Evolutionary conservation across 148 eudicot species (phyloP), one percentile per base, ranked within the genome.

Genomic region (Dysphania ambrosioides): DNA sequence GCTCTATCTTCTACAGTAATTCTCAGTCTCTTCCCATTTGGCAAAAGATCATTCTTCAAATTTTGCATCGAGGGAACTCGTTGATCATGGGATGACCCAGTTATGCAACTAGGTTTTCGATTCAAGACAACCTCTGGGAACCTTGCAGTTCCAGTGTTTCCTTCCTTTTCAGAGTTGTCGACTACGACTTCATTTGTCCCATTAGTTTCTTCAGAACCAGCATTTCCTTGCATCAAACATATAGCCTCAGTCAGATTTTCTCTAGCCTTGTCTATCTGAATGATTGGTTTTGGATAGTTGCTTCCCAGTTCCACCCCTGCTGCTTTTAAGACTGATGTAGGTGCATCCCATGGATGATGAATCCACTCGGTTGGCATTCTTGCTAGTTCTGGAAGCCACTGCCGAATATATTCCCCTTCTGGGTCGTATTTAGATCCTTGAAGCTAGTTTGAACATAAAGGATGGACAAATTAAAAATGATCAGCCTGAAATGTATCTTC

Each of bases 341-440:
- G 96, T 13, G 97, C 96, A 72, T 95, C 85, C 96, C 96, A 95
- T 16, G 99, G 99, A 81, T 95, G 97, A 82, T 95, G 99, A 80
- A 95, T 95, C 97, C 97, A 95, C 41, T 90, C 99, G 0, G 93
- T 75, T 66, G 99, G 99, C 93, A 95, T 81, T 77, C 99, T 85
- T 42, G 99, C 87, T 12, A 95, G 87, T 80, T 92, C 99, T 7
- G 99, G 99, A 32, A 95, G 78, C 99, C 99, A 95, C 19, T 88
- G 91, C 70, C 97, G 78, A 41, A 86, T 82, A 74, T 95, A 95
- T 77, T 95, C 97, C 26, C 99, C 99, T 71, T 92, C 91, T 4
- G 91, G 86, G 34, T 95, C 99, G 65, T 82, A 95, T 24, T 86
- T 88, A 19, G 91, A 90, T 59, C 98, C 98, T 81, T 95, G 97